Percentiles rank a stretch among this genome's conserved stretches.
Evolutionary conservation across 352 stramenopile genomes (phyloP).

Genomic region (Blastocystis sp.): DNA sequence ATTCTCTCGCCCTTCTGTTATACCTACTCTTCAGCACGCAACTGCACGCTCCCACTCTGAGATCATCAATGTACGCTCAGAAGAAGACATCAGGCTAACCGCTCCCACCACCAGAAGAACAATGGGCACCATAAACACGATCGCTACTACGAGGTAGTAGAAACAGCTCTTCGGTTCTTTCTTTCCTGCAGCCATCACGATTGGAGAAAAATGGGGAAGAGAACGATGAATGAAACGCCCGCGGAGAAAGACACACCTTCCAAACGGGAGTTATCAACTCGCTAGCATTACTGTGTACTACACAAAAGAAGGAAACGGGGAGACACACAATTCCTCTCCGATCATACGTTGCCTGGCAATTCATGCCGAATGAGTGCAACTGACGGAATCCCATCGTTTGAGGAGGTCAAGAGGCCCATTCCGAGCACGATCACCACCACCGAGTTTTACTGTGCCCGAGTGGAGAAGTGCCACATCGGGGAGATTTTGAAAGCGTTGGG

Average conservation of each 20-base stretch:
- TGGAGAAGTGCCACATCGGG: constrained; percentile 35
- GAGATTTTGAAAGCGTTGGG: background rate
- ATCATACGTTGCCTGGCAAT: background rate
- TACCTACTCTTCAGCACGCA: background rate
- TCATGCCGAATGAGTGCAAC: background rate
- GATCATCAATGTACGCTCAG: constrained; percentile 6
- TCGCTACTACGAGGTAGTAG: constrained; percentile 44
- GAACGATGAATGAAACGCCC: background rate
- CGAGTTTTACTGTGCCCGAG: constrained; percentile 17
- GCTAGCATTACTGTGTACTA: no score
- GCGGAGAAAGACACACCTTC: no score
- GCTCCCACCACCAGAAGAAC: constrained; percentile 5
- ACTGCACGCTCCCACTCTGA: background rate
- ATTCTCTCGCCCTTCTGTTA: constrained; percentile 14
- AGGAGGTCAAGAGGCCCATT: constrained; percentile 20
- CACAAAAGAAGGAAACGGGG: background rate
- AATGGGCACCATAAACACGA: constrained; percentile 10
- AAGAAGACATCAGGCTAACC: background rate
- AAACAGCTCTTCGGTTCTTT: constrained; percentile 27
- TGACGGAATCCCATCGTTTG: background rate
- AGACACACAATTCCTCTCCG: background rate
- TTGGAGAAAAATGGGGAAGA: background rate
- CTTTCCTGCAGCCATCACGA: background rate
- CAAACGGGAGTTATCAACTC: no score
- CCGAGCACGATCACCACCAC: background rate